These are phyloP conservation scores for Ogataea philodendri DNA, from an alignment of 805 yeast genomes.

Conservation along the genomic window DNA sequence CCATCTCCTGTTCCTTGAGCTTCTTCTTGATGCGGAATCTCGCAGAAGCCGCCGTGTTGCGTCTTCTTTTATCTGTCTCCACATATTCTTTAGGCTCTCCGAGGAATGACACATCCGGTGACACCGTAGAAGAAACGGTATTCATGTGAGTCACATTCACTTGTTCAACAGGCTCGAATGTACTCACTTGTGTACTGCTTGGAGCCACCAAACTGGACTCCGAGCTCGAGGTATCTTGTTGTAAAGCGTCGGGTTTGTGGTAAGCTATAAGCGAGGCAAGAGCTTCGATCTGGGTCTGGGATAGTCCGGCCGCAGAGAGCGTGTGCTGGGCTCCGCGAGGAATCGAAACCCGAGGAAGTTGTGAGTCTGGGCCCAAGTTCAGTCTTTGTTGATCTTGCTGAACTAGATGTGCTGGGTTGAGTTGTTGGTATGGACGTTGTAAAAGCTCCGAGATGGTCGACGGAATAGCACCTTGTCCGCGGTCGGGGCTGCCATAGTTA, in stretches of 20 bases:
- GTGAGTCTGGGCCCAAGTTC: slow-evolving; percentile 4
- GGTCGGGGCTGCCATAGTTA: slow-evolving; percentile 1
- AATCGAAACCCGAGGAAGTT: slow-evolving; percentile 56
- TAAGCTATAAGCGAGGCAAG: slow-evolving; percentile 72
- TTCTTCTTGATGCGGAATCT: slow-evolving; percentile 91
- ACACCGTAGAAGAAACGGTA: slow-evolving; percentile 2
- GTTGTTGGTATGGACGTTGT: slow-evolving; percentile 11
- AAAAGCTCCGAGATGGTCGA: slow-evolving; percentile 33
- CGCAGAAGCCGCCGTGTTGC: slow-evolving; percentile 94
- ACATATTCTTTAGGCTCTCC: slow-evolving; percentile 10
- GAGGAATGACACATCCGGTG: slow-evolving; percentile 13
- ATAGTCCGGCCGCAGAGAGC: slow-evolving; percentile 61
- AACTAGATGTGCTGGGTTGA: slow-evolving; percentile 29
- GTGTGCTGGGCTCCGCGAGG: slow-evolving; percentile 73
- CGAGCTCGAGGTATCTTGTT: slow-evolving; percentile 2
- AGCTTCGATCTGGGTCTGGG: slow-evolving; percentile 68
- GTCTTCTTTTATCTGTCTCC: slow-evolving; percentile 71
- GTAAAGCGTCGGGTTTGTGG: slow-evolving; percentile 39
- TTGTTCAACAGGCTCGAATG: slow-evolving; percentile 4
- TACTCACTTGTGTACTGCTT: slow-evolving; percentile 3
- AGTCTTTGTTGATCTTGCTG: slow-evolving; percentile 27
- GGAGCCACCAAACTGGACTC: background rate
- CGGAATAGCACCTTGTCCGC: slow-evolving; percentile 19
- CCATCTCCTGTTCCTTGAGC: slow-evolving; percentile 88
- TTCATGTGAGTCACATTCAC: background rate